Conservation (phyloP, 257 asterid species). For the Solanum piurae region DNA sequence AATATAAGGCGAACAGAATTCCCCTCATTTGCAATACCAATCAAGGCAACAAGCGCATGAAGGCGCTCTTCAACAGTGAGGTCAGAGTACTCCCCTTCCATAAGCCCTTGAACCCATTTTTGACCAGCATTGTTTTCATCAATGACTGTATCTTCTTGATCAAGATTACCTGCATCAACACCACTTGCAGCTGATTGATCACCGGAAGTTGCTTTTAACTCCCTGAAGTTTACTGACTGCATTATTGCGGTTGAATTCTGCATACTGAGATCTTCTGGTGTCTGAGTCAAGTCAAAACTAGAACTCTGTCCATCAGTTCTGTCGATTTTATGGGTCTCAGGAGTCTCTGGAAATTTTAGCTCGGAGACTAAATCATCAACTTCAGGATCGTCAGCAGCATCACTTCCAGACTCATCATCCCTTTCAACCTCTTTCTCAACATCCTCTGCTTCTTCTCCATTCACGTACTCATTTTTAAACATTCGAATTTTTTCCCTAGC, state of each 20-base stretch:
- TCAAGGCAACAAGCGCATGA: slow-evolving; percentile 64
- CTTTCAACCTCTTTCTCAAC: slow-evolving; percentile 67
- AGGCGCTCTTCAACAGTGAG: slow-evolving; percentile 79
- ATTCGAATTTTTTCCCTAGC: slow-evolving; percentile 64
- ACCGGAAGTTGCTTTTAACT: slow-evolving; percentile 23
- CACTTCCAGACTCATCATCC: slow-evolving; percentile 74
- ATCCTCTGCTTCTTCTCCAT: slow-evolving; percentile 53
- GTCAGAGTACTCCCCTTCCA: slow-evolving; percentile 71
- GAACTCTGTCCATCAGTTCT: background rate
- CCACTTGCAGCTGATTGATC: slow-evolving; percentile 8
- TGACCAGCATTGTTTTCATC: slow-evolving; percentile 53
- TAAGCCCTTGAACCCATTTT: slow-evolving; percentile 79
- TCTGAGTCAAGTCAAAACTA: slow-evolving; percentile 19
- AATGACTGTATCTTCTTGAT: slow-evolving; percentile 26
- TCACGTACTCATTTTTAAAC: slow-evolving; percentile 42
- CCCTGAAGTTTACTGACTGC: slow-evolving; percentile 18
- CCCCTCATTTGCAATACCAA: slow-evolving; percentile 79
- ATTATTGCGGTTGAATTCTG: slow-evolving; percentile 6
- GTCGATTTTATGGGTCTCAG: slow-evolving; percentile 11
- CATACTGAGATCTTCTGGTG: slow-evolving; percentile 10
- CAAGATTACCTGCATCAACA: slow-evolving; percentile 4
- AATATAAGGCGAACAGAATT: slow-evolving; percentile 53
- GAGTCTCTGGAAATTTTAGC: slow-evolving; percentile 2
- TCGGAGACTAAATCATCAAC: slow-evolving; percentile 36
- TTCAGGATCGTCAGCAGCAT: slow-evolving; percentile 60